Conservation (phyloP, 2,329 filamentous ascomycete genomes). For the Aspergillus intermedius region DNA sequence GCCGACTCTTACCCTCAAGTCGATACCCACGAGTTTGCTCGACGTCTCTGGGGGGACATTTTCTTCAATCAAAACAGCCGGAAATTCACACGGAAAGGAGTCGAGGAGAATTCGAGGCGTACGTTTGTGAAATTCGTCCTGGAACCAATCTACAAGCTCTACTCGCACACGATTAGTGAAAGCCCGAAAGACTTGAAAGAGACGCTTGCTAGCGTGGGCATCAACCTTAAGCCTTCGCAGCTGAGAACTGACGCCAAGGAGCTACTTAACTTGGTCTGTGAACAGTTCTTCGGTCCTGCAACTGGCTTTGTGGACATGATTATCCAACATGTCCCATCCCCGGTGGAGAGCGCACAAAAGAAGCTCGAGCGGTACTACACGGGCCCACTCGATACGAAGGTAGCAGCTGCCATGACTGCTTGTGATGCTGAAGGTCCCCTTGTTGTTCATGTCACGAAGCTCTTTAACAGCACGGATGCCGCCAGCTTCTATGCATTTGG, state of each 20-base stretch:
- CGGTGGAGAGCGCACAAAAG: slow-evolving; percentile 66
- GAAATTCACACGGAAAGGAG: slow-evolving; percentile 80
- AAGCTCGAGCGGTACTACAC: slow-evolving; percentile 86
- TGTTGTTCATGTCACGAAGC: slow-evolving; percentile 85
- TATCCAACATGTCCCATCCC: slow-evolving; percentile 80
- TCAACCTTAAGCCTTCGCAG: slow-evolving; percentile 83
- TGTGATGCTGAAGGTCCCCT: slow-evolving; percentile 88
- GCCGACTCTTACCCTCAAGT: slow-evolving; percentile 78
- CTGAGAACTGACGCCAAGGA: slow-evolving; percentile 85
- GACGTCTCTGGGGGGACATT: slow-evolving; percentile 88
- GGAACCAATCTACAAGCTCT: slow-evolving; percentile 96
- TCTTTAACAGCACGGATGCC: slow-evolving; percentile 87
- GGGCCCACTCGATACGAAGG: slow-evolving; percentile 74
- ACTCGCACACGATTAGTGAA: slow-evolving; percentile 88
- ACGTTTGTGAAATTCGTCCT: slow-evolving; percentile 92
- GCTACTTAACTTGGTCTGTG: slow-evolving; percentile 80
- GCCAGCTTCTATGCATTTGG: slow-evolving; percentile 85
- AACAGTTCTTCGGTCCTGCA: slow-evolving; percentile 89
- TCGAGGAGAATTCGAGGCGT: slow-evolving; percentile 72
- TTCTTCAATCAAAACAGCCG: slow-evolving; percentile 90
- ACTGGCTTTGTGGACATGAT: slow-evolving; percentile 95
- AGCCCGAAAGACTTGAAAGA: slow-evolving; percentile 75
- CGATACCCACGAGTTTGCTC: slow-evolving; percentile 74
- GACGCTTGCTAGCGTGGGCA: slow-evolving; percentile 72
- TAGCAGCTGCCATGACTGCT: slow-evolving; percentile 69